Conservation (phyloP, 768 basidiomycete genomes). For the Mycena capillaripes region DNA sequence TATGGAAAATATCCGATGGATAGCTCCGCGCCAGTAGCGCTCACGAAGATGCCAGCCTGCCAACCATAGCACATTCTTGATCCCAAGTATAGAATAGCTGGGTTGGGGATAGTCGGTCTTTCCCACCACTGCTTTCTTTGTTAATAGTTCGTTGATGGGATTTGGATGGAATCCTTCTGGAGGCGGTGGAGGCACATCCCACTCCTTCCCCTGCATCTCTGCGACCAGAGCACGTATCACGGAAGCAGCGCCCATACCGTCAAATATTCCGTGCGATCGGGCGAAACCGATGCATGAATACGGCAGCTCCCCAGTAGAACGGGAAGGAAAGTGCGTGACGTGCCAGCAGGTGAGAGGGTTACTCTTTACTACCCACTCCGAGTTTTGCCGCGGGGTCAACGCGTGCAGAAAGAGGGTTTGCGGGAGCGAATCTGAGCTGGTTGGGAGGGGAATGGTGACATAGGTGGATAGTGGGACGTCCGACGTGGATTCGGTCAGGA, state of each 20-base stretch:
- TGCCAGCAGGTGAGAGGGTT: constrained; percentile 61
- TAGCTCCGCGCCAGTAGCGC: constrained; percentile 53
- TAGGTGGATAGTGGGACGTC: constrained; percentile 52
- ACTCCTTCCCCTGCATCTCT: constrained; percentile 53
- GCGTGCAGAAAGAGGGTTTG: constrained; percentile 53
- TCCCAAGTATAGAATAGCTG: constrained; percentile 45
- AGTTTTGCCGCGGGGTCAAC: constrained; percentile 54
- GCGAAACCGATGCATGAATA: constrained; percentile 59
- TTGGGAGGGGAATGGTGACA: constrained; percentile 49
- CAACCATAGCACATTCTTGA: constrained; percentile 47
- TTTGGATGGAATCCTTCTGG: constrained; percentile 50
- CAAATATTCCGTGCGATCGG: constrained; percentile 58
- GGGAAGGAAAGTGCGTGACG: constrained; percentile 55
- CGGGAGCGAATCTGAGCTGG: constrained; percentile 52
- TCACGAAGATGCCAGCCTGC: constrained; percentile 53
- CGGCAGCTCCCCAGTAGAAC: constrained; percentile 39
- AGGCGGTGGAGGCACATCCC: constrained; percentile 53
- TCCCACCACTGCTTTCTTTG: constrained; percentile 29
- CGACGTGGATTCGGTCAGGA: constrained; percentile 52
- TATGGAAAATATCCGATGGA: constrained; percentile 50
- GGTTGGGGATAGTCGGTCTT: constrained; percentile 18
- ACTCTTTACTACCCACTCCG: constrained; percentile 48
- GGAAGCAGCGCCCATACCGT: constrained; percentile 54
- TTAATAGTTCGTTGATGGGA: constrained; percentile 48
- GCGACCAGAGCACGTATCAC: constrained; percentile 55